Evolutionary conservation across 768 basidiomycete genomes (phyloP).

Genomic region (Daedalea quercina): DNA sequence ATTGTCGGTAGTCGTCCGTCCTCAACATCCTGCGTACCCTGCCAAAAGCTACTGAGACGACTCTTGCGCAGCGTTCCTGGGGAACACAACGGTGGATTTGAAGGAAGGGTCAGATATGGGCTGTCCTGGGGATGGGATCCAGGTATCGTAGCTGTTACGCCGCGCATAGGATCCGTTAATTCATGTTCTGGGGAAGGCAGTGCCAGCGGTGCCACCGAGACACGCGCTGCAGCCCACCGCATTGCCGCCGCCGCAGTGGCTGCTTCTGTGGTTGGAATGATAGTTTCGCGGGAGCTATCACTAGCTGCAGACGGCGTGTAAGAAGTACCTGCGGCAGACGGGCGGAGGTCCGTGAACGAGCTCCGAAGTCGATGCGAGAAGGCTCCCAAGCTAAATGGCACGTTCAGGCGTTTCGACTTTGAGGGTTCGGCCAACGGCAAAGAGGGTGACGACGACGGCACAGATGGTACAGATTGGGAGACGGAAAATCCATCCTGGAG

Average conservation of each 20-base stretch:
- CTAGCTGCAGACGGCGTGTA: neutral
- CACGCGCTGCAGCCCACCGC: conserved; percentile 78
- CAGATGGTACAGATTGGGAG: neutral
- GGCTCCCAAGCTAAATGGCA: conserved; percentile 15
- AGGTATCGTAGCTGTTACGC: conserved; percentile 59
- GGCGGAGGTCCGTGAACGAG: conserved; percentile 40
- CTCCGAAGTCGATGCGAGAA: conserved; percentile 36
- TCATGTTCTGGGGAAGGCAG: conserved; percentile 90
- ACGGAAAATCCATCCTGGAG: neutral
- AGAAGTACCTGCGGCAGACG: conserved; percentile 22
- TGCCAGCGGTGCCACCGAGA: conserved; percentile 80
- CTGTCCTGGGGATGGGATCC: conserved; percentile 42
- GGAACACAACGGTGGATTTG: conserved; percentile 32
- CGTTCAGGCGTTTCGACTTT: conserved; percentile 3
- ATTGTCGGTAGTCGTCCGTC: conserved; percentile 25
- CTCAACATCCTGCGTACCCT: conserved; percentile 67
- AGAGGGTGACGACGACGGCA: neutral
- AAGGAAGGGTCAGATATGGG: conserved; percentile 11
- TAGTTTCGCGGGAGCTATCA: conserved; percentile 4
- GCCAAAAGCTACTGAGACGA: conserved; percentile 68
- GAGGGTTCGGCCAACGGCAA: too few relatives aligned
- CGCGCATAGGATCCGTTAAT: conserved; percentile 84
- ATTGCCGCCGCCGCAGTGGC: conserved; percentile 74
- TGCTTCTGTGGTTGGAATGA: conserved; percentile 38
- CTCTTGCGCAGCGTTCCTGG: conserved; percentile 36